phyloP scores from a whole-genome alignment of 139 green algal species.

The Micromonas commoda region DNA sequence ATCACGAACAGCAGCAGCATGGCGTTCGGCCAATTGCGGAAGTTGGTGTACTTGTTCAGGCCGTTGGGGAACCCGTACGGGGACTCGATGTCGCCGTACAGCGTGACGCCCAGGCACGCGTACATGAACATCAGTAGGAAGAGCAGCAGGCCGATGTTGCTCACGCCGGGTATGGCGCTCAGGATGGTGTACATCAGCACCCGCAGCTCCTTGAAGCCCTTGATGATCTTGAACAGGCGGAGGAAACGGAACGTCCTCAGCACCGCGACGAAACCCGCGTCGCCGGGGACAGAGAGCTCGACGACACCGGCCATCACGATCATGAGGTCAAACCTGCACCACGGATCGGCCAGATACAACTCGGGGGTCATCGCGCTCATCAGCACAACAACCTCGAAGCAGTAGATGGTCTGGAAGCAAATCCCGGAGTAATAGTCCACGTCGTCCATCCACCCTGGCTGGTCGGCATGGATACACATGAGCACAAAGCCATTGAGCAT shows the following conservation, averaged over 20 bases:
- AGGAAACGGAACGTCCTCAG: conserved; percentile 31
- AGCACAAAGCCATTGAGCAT: conserved; percentile 29
- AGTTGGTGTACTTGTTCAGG: conserved; percentile 26
- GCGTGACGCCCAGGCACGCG: conserved; percentile 19
- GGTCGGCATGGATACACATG: conserved; percentile 21
- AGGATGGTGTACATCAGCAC: conserved; percentile 28
- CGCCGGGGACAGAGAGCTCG: background rate
- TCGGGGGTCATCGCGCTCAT: conserved; percentile 7
- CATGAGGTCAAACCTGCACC: conserved; percentile 33
- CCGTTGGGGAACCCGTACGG: background rate
- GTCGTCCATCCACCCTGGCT: background rate
- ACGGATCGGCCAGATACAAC: conserved; percentile 19
- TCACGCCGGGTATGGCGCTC: conserved; percentile 16
- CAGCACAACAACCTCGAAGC: conserved; percentile 12
- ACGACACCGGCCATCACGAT: conserved; percentile 9
- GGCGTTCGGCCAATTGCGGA: conserved; percentile 8
- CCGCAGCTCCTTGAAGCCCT: conserved; percentile 20
- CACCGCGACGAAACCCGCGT: background rate
- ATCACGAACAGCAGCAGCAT: conserved; percentile 27
- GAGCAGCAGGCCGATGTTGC: conserved; percentile 28
- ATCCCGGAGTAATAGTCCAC: background rate
- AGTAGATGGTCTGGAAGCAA: conserved; percentile 18
- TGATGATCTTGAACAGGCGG: conserved; percentile 35
- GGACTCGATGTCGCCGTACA: conserved; percentile 24
- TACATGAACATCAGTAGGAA: conserved; percentile 37